Conservation (phyloP, 2,329 filamentous ascomycete species). For the Aureobasidium sp. region DNA sequence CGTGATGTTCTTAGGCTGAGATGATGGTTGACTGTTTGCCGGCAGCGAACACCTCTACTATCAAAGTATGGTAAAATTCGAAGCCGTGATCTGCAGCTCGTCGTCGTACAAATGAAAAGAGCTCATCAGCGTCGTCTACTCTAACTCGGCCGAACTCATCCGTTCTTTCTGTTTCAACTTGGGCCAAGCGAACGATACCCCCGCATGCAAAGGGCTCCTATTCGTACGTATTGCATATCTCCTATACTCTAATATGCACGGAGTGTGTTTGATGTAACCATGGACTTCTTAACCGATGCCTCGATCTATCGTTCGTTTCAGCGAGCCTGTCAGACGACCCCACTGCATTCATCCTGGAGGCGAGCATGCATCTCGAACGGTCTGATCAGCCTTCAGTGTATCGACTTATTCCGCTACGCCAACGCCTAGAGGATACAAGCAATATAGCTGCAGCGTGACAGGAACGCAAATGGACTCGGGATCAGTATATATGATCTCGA, state of each 20-base stretch:
- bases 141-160: conserved; percentile 7
- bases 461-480: not conserved
- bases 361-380: not conserved
- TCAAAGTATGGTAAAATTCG: not conserved
- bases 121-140: not conserved
- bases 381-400: not conserved
- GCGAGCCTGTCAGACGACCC: not conserved
- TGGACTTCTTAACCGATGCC: not conserved
- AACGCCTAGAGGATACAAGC: not conserved
- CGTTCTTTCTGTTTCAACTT: conserved; percentile 1
- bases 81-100: not conserved
- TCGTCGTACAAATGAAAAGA: not conserved
- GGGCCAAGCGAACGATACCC: conserved; percentile 3
- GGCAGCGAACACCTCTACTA: not conserved
- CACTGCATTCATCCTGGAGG: not conserved
- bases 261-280: not conserved
- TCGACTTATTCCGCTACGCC: not conserved
- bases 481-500: not conserved
- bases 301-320: not conserved
- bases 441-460: conserved; percentile 6
- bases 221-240: not conserved
- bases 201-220: not conserved
- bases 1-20: not conserved
- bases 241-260: conserved; percentile 1
- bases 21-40: not conserved